These are phyloP conservation scores for Dactylellina cionopaga DNA, from an alignment of 2,329 filamentous ascomycete genomes.

Conservation along the genomic window DNA sequence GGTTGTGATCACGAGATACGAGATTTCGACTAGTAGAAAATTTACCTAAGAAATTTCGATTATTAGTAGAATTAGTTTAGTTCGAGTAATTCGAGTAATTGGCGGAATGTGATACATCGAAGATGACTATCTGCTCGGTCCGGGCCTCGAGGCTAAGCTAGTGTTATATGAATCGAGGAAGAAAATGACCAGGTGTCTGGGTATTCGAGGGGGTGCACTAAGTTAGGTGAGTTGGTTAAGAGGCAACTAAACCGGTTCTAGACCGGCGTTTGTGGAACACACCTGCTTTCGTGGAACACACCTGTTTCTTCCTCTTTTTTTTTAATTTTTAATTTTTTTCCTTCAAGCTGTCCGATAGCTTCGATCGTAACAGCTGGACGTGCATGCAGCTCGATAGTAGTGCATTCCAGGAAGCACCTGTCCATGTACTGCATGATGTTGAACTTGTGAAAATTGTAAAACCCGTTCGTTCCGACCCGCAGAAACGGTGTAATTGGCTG, in stretches of 20 bases:
- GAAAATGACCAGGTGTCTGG: neutral
- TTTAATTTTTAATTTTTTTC: neutral
- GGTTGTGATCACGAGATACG: no score
- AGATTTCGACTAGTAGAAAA: no score
- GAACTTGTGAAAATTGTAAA: constrained; percentile 29
- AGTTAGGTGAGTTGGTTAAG: constrained; percentile 33
- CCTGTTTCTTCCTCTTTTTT: no score
- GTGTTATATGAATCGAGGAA: neutral
- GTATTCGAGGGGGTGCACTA: neutral
- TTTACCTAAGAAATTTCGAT: no score
- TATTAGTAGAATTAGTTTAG: no score
- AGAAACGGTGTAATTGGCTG: constrained; percentile 44
- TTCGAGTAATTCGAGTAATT: no score
- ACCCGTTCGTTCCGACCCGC: constrained; percentile 52
- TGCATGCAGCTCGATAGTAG: constrained; percentile 21
- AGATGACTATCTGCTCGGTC: no score
- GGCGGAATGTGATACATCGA: no score
- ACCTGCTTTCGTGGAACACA: constrained; percentile 14
- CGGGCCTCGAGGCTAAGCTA: no score
- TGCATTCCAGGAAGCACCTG: constrained; percentile 43
- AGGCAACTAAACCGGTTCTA: constrained; percentile 35
- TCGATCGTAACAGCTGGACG: constrained; percentile 32
- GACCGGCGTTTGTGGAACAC: constrained; percentile 38
- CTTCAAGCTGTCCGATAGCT: constrained; percentile 33
- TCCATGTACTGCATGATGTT: constrained; percentile 49